Evolutionary conservation across 2,329 filamentous ascomycete species (phyloP), one percentile per base, ranked within the genome.

Genomic region (Colletotrichum spinosum): DNA sequence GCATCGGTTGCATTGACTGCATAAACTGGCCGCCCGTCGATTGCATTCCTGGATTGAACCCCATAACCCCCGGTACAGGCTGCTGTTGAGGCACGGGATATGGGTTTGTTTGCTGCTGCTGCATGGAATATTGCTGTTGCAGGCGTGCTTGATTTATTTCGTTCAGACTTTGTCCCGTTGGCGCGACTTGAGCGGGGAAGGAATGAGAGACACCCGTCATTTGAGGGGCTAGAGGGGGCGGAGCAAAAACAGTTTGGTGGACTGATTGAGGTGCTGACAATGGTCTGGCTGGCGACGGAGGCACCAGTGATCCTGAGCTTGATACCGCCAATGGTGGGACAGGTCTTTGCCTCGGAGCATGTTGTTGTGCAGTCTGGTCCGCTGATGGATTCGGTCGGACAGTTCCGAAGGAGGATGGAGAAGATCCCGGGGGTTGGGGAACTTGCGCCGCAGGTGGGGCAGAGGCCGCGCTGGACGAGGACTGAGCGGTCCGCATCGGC

Each of bases 241-340:
- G 87, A 8, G 86, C 86, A 75, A 97, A 96, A 5, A 84, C 85
- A 76, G 86, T 94, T 50, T 89, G 88, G 73, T 91, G 91, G 54
- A 88, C 90, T 58, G 93, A 92, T 75, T 93, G 92, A 34, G 96
- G 95, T 44, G 96, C 95, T 45, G 95, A 97, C 11, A 96, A 84
- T 8, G 96, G 91, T 67, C 96, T 87, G 56, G 89, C 87, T 10
- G 94, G 93, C 15, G 92, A 83, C 34, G 88, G 93, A 8, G 94
- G 93, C 67, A 94, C 87, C 42, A 97, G 82, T 15, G 88, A 87
- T 44, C 86, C 81, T 70, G 87, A 83, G 48, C 82, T 84, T 63
- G 87, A 85, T 67, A 85, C 81, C 68, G 77, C 74, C n/a, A 77
- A 68, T 68, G 80, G 69, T 68, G 83, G 68, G 69, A 76, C 70